Evolutionary conservation across 139 green algal genomes (phyloP).

Genomic region (Trebouxia sp.): DNA sequence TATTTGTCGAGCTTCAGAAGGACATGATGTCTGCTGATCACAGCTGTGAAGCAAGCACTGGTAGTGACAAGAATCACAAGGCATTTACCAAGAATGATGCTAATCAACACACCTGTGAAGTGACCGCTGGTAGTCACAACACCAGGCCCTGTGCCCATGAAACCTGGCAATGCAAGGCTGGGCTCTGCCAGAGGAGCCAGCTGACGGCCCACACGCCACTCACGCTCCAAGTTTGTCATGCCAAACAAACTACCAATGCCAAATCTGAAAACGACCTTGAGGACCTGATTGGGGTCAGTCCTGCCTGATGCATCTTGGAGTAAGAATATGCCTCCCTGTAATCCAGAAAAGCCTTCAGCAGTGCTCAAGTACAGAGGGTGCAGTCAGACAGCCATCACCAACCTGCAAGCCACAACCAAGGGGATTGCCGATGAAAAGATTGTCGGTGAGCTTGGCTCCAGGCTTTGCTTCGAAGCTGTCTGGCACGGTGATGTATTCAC

Average conservation of each 20-base stretch:
- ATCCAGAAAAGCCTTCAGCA: too few relatives aligned
- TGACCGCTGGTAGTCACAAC: slow-evolving; percentile 23
- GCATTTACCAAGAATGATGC: too few relatives aligned
- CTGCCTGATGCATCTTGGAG: slow-evolving; percentile 30
- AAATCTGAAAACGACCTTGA: slow-evolving; percentile 25
- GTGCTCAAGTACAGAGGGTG: too few relatives aligned
- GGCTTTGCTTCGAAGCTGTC: slow-evolving; percentile 2
- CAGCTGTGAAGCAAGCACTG: too few relatives aligned
- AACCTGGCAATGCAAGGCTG: slow-evolving; percentile 22
- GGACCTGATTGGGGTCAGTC: slow-evolving; percentile 17
- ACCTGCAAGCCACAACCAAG: slow-evolving; percentile 31
- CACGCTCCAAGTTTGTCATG: slow-evolving; percentile 27
- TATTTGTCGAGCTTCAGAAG: too few relatives aligned
- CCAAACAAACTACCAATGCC: slow-evolving; percentile 20
- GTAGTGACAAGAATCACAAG: too few relatives aligned
- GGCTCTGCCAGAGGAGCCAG: background rate
- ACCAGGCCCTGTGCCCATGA: slow-evolving; percentile 34
- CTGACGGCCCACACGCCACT: slow-evolving; percentile 29
- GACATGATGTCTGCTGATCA: too few relatives aligned
- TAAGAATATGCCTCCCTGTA: slow-evolving; percentile 34
- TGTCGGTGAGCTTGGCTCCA: slow-evolving; percentile 11
- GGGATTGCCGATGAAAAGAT: slow-evolving; percentile 16
- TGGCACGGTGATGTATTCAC: slow-evolving; percentile 22
- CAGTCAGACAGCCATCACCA: too few relatives aligned
- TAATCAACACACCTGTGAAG: slow-evolving; percentile 23